These are phyloP conservation scores for Puccinia horiana DNA, from an alignment of 1,284 basidiomycete genomes.

Conservation along the genomic window DNA sequence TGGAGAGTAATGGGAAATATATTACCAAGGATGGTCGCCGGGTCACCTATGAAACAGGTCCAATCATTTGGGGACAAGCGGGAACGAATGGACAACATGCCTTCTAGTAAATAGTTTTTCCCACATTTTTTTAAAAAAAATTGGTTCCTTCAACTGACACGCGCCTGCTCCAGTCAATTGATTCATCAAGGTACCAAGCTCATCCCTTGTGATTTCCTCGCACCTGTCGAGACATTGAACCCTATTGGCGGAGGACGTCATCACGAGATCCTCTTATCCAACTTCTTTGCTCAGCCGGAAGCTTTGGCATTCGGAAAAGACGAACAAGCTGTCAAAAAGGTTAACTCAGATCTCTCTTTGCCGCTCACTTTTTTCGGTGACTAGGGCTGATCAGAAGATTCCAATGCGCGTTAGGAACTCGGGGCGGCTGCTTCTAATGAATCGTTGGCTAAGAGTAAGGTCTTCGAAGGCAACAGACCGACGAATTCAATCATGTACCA, in stretches of 20 bases:
- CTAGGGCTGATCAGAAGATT: neutral
- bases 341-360: neutral
- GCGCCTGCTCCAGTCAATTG: constrained; percentile 48
- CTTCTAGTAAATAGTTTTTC: constrained; percentile 28
- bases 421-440: constrained; percentile 71
- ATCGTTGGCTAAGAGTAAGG: constrained; percentile 89
- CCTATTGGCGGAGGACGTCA: constrained; percentile 73
- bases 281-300: constrained; percentile 97
- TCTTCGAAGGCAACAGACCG: constrained; percentile 95
- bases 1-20: constrained; percentile 98
- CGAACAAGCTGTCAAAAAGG: constrained; percentile 74
- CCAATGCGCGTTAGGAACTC: constrained; percentile 66
- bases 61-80: constrained; percentile 97
- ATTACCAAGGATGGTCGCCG: constrained; percentile 89
- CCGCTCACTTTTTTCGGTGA: neutral
- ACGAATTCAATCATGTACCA: constrained; percentile 97
- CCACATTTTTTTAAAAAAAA: constrained; percentile 58
- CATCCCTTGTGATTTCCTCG: constrained; percentile 76
- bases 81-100: constrained; percentile 75
- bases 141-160: constrained; percentile 75
- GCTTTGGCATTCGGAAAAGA: constrained; percentile 97
- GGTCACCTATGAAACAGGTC: constrained; percentile 94
- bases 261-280: constrained; percentile 93
- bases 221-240: constrained; percentile 90
- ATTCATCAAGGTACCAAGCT: constrained; percentile 54